These are phyloP conservation scores for Ligustrum vulgare DNA, from an alignment of 257 asterid species.

Conservation along the genomic window DNA sequence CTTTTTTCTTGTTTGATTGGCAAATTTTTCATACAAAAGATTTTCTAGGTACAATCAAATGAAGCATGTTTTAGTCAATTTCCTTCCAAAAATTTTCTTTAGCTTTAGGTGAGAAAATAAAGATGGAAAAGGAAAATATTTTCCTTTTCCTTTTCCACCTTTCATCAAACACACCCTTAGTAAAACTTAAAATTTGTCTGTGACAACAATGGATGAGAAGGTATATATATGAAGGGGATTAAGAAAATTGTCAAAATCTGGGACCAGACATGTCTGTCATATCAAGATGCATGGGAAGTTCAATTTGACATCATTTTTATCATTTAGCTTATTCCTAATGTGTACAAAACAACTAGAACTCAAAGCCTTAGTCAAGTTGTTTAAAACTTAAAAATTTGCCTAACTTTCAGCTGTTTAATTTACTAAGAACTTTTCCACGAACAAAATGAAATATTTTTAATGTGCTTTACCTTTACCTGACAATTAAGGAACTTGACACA, in stretches of 20 bases:
- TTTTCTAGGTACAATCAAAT: too few relatives aligned
- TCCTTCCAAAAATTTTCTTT: too few relatives aligned
- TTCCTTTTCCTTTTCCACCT: too few relatives aligned
- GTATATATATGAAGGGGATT: not conserved
- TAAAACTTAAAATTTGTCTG: not conserved
- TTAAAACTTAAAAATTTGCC: not conserved
- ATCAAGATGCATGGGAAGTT: too few relatives aligned
- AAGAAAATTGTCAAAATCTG: not conserved
- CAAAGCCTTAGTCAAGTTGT: not conserved
- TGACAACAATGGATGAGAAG: not conserved
- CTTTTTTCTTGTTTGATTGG: too few relatives aligned
- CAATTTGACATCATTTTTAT: too few relatives aligned
- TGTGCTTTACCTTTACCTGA: not conserved
- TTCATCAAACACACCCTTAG: too few relatives aligned
- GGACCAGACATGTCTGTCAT: not conserved
- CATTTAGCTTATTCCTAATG: not conserved
- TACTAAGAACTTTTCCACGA: too few relatives aligned
- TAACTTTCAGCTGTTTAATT: not conserved
- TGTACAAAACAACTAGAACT: not conserved
- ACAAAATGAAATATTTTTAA: not conserved
- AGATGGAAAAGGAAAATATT: too few relatives aligned
- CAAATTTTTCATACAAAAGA: too few relatives aligned
- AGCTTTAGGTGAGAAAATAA: too few relatives aligned
- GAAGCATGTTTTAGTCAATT: too few relatives aligned
- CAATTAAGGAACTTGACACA: not conserved